Evolutionary conservation across 139 green algal genomes (phyloP).

Genomic region (Astrephomene gubernaculifera): DNA sequence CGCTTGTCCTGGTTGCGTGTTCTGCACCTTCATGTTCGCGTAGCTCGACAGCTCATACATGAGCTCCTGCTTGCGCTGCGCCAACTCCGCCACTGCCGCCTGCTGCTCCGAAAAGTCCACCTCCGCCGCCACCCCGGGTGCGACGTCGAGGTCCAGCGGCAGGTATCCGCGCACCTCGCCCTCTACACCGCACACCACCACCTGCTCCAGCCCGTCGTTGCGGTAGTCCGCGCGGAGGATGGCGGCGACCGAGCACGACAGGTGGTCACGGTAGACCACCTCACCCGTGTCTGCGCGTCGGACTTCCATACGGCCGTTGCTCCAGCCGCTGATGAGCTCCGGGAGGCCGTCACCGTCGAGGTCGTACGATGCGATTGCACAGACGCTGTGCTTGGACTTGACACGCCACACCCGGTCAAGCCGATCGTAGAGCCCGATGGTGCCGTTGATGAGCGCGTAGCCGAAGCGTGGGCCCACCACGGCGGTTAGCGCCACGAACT

Average conservation of each 20-base stretch:
- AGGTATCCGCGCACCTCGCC: constrained; percentile 73
- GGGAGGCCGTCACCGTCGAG: constrained; percentile 73
- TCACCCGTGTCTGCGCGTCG: constrained; percentile 68
- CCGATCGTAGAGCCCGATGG: constrained; percentile 77
- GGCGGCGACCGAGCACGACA: constrained; percentile 60
- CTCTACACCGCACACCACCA: constrained; percentile 71
- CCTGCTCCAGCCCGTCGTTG: constrained; percentile 63
- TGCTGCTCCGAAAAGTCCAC: constrained; percentile 60
- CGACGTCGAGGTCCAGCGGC: constrained; percentile 36
- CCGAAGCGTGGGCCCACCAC: constrained; percentile 61
- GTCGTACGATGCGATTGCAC: constrained; percentile 68
- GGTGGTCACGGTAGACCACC: constrained; percentile 74
- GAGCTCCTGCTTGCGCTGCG: constrained; percentile 74
- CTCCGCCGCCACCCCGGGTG: constrained; percentile 22
- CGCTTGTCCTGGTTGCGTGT: not conserved
- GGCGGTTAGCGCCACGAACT: constrained; percentile 62
- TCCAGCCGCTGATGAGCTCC: constrained; percentile 86
- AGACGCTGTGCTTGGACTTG: constrained; percentile 79
- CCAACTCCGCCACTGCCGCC: constrained; percentile 65
- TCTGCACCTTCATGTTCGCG: constrained; percentile 19
- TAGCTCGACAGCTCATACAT: constrained; percentile 73
- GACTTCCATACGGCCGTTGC: constrained; percentile 79
- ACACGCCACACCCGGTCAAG: constrained; percentile 79
- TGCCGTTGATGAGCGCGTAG: constrained; percentile 84
- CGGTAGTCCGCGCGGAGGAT: constrained; percentile 77